phyloP scores from a whole-genome alignment of 2,329 filamentous ascomycete species.

The Alternaria gaisen region DNA sequence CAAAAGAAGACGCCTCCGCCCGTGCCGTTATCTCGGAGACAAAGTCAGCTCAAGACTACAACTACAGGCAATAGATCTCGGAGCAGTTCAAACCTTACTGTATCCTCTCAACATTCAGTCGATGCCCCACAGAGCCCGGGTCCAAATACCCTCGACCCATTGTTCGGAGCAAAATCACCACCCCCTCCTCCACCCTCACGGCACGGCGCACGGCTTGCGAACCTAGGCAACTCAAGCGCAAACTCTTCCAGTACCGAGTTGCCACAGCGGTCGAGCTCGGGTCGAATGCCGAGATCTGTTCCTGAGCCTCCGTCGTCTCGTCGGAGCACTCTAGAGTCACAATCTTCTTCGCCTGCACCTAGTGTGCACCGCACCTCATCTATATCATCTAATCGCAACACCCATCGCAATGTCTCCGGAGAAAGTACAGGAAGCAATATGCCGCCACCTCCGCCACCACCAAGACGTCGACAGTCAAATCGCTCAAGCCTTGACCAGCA shows the following conservation, averaged over 20 bases:
- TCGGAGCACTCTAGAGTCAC: slow-evolving; percentile 37
- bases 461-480: slow-evolving; percentile 44
- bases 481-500: slow-evolving; percentile 46
- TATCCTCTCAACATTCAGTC: slow-evolving; percentile 47
- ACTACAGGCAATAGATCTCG: slow-evolving; percentile 38
- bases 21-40: slow-evolving; percentile 46
- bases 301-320: slow-evolving; percentile 34
- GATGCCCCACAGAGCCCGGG: slow-evolving; percentile 36
- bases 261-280: slow-evolving; percentile 29
- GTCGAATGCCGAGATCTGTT: slow-evolving; percentile 31
- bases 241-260: slow-evolving; percentile 44
- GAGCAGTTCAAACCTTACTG: slow-evolving; percentile 48
- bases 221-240: slow-evolving; percentile 34
- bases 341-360: slow-evolving; percentile 29
- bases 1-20: slow-evolving; percentile 48
- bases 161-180: slow-evolving; percentile 35
- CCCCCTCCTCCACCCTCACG: slow-evolving; percentile 48
- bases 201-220: slow-evolving; percentile 40
- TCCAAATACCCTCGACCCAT: slow-evolving; percentile 24
- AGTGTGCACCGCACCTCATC: slow-evolving; percentile 39
- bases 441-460: slow-evolving; percentile 45
- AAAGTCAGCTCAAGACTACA: slow-evolving; percentile 48
- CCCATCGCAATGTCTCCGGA: slow-evolving; percentile 35
- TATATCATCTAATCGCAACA: slow-evolving; percentile 37
- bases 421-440: slow-evolving; percentile 34